Conservation (phyloP, 129 eudicot genomes). For the Tagetes patula region DNA sequence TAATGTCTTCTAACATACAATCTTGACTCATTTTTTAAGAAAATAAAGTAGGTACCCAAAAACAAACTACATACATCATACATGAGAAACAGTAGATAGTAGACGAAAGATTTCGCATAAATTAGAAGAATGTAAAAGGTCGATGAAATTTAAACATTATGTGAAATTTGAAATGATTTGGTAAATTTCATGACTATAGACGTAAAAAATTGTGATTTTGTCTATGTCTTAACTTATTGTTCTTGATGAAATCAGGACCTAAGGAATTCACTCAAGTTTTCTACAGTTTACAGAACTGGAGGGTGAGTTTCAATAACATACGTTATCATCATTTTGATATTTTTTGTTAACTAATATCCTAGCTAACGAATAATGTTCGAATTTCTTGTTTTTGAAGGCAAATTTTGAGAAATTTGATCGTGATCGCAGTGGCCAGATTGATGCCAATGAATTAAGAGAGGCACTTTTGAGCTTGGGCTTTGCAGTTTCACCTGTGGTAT, state of each 20-base stretch:
- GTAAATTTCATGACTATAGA: background rate
- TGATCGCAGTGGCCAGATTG: constrained; percentile 89
- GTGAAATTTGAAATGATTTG: background rate
- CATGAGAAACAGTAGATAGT: background rate
- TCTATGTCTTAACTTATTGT: constrained; percentile 15
- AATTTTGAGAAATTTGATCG: constrained; percentile 79
- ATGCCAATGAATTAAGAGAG: constrained; percentile 64
- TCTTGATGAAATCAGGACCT: constrained; percentile 58
- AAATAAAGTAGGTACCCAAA: background rate
- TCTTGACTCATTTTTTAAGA: background rate
- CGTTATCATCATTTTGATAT: background rate
- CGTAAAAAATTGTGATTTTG: background rate
- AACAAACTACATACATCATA: background rate
- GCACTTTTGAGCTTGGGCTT: constrained; percentile 83
- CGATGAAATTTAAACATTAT: background rate
- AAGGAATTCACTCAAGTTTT: constrained; percentile 75
- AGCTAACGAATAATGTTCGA: background rate
- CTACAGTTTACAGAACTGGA: constrained; percentile 88
- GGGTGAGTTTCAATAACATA: constrained; percentile 48
- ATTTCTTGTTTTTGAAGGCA: constrained; percentile 37
- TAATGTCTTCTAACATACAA: too few species aligned
- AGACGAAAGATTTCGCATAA: background rate
- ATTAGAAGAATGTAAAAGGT: background rate
- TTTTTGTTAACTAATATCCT: too few species aligned
- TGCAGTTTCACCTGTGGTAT: constrained; percentile 56